Percentiles rank a stretch among this genome's conserved stretches.
These are phyloP conservation scores for Picea glauca DNA, from an alignment of 75 land plant genomes.

Conservation along the genomic window DNA sequence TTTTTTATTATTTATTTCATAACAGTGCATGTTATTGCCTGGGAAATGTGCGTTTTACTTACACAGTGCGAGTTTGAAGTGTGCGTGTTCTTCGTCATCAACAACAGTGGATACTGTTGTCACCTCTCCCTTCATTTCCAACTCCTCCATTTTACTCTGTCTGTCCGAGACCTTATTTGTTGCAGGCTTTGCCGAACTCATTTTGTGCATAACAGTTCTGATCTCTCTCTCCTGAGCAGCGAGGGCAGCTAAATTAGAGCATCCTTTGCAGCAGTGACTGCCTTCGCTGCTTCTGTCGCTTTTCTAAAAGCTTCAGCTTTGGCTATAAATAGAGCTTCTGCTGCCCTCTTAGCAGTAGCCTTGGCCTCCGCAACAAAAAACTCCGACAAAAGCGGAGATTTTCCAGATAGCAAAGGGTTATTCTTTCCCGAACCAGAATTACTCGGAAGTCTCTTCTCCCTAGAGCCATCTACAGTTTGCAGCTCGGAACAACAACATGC, in stretches of 20 bases:
- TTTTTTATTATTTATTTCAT: too few species aligned
- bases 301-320: slow-evolving; percentile 36
- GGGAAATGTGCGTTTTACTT: too few species aligned
- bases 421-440: neutral
- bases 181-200: neutral
- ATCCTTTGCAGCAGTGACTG: slow-evolving; percentile 27
- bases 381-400: neutral
- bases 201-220: slow-evolving; percentile 12
- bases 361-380: neutral
- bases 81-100: slow-evolving; percentile 64
- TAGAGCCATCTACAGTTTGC: neutral
- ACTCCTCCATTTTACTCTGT: neutral
- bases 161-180: neutral
- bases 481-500: neutral
- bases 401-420: neutral
- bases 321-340: slow-evolving; percentile 25
- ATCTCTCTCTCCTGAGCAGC: slow-evolving; percentile 17
- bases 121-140: neutral
- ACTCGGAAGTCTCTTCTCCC: neutral
- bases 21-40: too few species aligned
- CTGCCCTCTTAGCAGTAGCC: neutral
- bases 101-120: neutral
- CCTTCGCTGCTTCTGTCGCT: slow-evolving; percentile 38
- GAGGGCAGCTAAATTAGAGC: slow-evolving; percentile 32
- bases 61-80: neutral